phyloP scores from a whole-genome alignment of 2,329 filamentous ascomycete species.

The Microdochium paspali region DNA sequence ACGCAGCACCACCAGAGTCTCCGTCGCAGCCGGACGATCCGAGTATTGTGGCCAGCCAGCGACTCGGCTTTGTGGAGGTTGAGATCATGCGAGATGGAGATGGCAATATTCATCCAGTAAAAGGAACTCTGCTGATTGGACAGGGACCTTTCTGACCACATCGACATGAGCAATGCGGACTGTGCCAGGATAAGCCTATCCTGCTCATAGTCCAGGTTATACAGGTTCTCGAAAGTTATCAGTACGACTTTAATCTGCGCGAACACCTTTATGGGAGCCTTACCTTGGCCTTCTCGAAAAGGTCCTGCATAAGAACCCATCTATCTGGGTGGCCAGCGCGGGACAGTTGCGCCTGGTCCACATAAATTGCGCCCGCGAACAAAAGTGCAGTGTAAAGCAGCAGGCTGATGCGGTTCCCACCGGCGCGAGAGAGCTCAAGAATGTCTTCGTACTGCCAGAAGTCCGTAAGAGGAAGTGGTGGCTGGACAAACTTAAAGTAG shows the following conservation, averaged over 20 bases:
- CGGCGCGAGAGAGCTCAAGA: not conserved
- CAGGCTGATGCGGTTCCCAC: not conserved
- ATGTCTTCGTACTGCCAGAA: not conserved
- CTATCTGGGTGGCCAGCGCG: not conserved
- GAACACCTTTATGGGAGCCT: too few relatives aligned
- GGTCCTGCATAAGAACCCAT: not conserved
- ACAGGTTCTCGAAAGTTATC: not conserved
- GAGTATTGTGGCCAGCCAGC: not conserved
- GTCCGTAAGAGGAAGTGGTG: not conserved
- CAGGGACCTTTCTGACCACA: not conserved
- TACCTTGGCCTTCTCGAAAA: not conserved
- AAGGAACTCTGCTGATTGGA: not conserved
- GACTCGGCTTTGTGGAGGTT: not conserved
- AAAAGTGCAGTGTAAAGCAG: not conserved
- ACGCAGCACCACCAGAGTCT: not conserved
- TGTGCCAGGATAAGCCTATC: not conserved
- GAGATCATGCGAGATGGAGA: not conserved
- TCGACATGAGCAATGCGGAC: not conserved
- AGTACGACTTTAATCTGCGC: not conserved
- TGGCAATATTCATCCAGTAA: not conserved
- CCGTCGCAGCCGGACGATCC: not conserved
- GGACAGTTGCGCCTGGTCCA: not conserved
- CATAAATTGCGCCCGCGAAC: not conserved
- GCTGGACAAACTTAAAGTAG: not conserved
- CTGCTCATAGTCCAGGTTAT: not conserved